A percentile compares a stretch with the other conserved stretches of the same genome.
phyloP scores from a whole-genome alignment of 805 yeast genomes.

The Pichia pseudocactophila region DNA sequence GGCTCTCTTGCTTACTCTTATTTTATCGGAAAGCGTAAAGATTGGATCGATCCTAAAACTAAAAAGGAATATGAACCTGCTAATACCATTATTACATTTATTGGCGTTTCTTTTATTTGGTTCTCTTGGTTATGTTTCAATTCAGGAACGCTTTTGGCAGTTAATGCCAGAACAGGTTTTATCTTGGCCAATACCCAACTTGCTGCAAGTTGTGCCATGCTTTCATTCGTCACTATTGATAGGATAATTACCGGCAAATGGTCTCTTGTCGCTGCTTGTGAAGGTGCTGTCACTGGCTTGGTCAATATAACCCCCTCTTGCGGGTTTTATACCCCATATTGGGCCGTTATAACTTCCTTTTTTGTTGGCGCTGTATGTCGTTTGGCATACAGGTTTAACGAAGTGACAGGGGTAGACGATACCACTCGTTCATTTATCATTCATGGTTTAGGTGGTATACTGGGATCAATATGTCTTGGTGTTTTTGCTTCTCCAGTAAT shows the following conservation, averaged over 20 bases:
- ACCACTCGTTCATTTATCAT: constrained; percentile 36
- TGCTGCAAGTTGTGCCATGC: constrained; percentile 40
- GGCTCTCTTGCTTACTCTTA: constrained; percentile 36
- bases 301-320: constrained; percentile 41
- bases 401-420: constrained; percentile 37
- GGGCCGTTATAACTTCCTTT: constrained; percentile 34
- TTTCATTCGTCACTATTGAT: constrained; percentile 38
- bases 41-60: constrained; percentile 25
- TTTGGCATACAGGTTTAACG: constrained; percentile 27
- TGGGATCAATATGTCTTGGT: constrained; percentile 35
- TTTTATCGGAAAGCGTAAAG: constrained; percentile 34
- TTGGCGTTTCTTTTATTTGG: constrained; percentile 40
- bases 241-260: constrained; percentile 32
- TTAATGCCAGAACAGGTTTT: constrained; percentile 36
- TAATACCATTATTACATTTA: constrained; percentile 30
- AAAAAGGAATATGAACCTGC: constrained; percentile 28
- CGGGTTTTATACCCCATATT: constrained; percentile 39
- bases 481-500: constrained; percentile 37
- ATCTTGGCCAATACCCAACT: constrained; percentile 41
- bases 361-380: constrained; percentile 34
- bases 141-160: constrained; percentile 35
- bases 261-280: constrained; percentile 36
- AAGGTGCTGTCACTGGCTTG: constrained; percentile 37
- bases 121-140: constrained; percentile 43
- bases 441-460: constrained; percentile 42